Evolutionary conservation across 495 filamentous ascomycete species (phyloP), one percentile per base, ranked within the genome.

Genomic region (Neurospora sp.): DNA sequence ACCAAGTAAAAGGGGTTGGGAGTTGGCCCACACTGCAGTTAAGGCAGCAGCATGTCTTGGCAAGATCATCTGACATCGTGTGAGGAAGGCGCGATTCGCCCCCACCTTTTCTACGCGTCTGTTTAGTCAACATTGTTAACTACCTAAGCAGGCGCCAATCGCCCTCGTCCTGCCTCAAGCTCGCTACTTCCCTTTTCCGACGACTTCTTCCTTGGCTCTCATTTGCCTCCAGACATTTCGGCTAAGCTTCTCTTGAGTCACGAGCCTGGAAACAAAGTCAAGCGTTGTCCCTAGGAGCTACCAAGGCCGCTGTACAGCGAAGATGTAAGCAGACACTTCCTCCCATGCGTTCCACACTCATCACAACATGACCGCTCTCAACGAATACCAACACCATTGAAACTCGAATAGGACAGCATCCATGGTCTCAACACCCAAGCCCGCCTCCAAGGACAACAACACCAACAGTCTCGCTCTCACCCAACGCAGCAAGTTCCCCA

Each of bases 401-500:
- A 35, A 35, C 11, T 27, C 14, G 11, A 35, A 65, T 18, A 65
- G 53, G 53, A 35, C 27, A 65, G 53, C 70, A 65, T 74, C 69
- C 40, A 18, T 71, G 39, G 41, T 69, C 35, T 70, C 74, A 11
- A 76, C 75, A 20, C 74, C 79, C 4, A 76, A 76, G 53, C 27
- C 53, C 53, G 27, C 27, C 68, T 22, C 68, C 73, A 46, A 73
- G 39, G 72, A 75, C 44, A 79, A 83, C 79, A 76, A 76, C 37
- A 80, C 73, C 44, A 48, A 48, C 44, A 48, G 10, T 14, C 53
- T 27, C 6, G 53, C 53, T 5, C 53, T 65, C 53, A 35, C 53
- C 2, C 53, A 65, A 22, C 73, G 71, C 9, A 72, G 83, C 73
- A 80, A 81, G 12, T 80, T 79, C 11, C 78, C 79, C 31, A 75